Conservation (phyloP, 352 stramenopile species). For the Globisporangium orthogonon region DNA sequence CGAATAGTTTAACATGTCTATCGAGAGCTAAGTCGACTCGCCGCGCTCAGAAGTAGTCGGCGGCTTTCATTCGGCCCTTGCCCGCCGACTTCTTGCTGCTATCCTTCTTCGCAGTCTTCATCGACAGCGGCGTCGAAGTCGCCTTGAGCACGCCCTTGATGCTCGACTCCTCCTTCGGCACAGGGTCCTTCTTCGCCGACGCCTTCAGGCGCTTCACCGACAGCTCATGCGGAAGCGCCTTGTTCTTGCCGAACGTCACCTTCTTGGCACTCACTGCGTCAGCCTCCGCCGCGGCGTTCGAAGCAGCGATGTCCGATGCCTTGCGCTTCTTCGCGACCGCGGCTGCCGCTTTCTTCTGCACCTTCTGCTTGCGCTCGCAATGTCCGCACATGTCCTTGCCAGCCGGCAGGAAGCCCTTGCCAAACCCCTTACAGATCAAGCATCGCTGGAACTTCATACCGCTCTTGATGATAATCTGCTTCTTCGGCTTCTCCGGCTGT, state of each 20-base stretch:
- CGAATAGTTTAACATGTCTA: neutral
- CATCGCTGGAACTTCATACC: slow-evolving; percentile 77
- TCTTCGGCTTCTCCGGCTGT: slow-evolving; percentile 16
- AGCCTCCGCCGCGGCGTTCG: slow-evolving; percentile 20
- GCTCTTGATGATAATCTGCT: slow-evolving; percentile 41
- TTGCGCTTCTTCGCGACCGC: slow-evolving; percentile 63
- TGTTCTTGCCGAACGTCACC: slow-evolving; percentile 86
- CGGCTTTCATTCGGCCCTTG: slow-evolving; percentile 54
- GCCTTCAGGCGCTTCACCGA: slow-evolving; percentile 82
- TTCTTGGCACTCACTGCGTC: slow-evolving; percentile 47
- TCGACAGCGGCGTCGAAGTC: slow-evolving; percentile 11
- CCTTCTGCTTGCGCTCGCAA: slow-evolving; percentile 58
- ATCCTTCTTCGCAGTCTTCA: slow-evolving; percentile 25
- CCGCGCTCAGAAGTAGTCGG: slow-evolving; percentile 58
- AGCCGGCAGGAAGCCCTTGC: slow-evolving; percentile 61
- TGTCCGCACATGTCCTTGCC: slow-evolving; percentile 64
- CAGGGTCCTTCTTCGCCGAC: slow-evolving; percentile 54
- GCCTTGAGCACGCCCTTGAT: slow-evolving; percentile 80
- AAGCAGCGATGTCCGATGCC: slow-evolving; percentile 29
- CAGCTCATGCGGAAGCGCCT: slow-evolving; percentile 63
- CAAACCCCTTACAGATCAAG: slow-evolving; percentile 52
- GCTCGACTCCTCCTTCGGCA: slow-evolving; percentile 37
- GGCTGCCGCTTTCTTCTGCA: slow-evolving; percentile 47
- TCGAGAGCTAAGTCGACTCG: neutral
- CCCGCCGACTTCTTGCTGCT: slow-evolving; percentile 36